Evolutionary conservation across 352 stramenopile species (phyloP), one percentile per base, ranked within the genome.

Genomic region (Globisporangium takayamanum): DNA sequence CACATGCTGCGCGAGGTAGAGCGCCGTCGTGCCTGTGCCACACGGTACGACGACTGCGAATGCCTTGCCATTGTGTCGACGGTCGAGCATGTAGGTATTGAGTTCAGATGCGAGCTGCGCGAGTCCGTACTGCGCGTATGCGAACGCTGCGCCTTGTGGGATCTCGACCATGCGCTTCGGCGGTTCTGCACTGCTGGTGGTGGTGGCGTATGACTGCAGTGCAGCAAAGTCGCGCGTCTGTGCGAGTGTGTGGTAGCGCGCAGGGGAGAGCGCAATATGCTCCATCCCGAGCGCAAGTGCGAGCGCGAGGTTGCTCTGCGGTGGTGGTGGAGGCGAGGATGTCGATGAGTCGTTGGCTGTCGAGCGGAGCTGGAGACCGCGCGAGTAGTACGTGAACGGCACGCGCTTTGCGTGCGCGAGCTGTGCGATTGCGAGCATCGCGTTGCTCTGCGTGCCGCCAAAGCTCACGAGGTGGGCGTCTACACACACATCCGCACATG

Each of bases 371-470:
- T 71, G 52, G 22, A 89, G 39, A 6, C 60, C 59, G 26, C 81
- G 77, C 63, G 75, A 89, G 46, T 93, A 92, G 56, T 95, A 95
- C n/a, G 80, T 91, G 68, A 95, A 95, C 15, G 85, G 83, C 25
- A 89, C 72, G 42, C 49, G 51, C 66, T 81, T 83, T n/a, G 65
- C 65, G 49, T 87, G 68, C n/a, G 85, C 81, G 37, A 95, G 54
- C 62, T 95, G 85, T 7, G 85, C 85, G 53, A 95, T 71, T 11
- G 85, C 83, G 44, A 93, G 62, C 85, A 95, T 95, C 41, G 85
- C 85, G 56, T 95, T 95, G 62, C 85, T 95, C 60, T 93, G 83
- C 12, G 84, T 71, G 1, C 85, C 85, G 18, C 85, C 85, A 54
- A 77, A 93, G 68, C 83, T 95, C 42, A 88, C 62, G 26, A 95